phyloP scores from a whole-genome alignment of 2,329 filamentous ascomycete species.

The Xylaria sp. region DNA sequence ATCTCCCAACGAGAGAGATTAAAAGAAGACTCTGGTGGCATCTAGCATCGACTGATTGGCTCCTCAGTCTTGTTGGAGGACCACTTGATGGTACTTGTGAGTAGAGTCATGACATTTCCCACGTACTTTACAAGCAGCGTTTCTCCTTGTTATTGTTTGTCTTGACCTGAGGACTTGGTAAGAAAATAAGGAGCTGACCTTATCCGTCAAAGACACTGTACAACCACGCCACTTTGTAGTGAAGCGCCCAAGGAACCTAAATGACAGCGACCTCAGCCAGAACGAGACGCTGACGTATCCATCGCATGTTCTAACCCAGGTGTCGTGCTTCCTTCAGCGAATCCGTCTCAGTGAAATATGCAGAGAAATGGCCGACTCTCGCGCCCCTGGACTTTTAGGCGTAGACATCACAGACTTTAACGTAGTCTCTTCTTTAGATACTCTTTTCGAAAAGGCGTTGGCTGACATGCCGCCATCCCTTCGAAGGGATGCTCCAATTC shows the following conservation, averaged over 20 bases:
- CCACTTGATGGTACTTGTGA: slow-evolving; percentile 36
- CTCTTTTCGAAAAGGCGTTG: slow-evolving; percentile 40
- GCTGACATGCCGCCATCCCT: slow-evolving; percentile 39
- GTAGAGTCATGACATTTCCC: not conserved
- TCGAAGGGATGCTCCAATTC: slow-evolving; percentile 29
- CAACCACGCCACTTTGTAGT: slow-evolving; percentile 55
- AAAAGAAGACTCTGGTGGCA: slow-evolving; percentile 59
- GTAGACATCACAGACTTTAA: slow-evolving; percentile 48
- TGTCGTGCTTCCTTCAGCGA: slow-evolving; percentile 54
- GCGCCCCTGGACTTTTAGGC: slow-evolving; percentile 30
- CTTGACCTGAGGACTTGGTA: not conserved
- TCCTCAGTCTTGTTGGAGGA: slow-evolving; percentile 41
- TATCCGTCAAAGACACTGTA: slow-evolving; percentile 52
- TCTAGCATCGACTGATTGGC: slow-evolving; percentile 54
- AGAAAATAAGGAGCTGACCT: slow-evolving; percentile 39
- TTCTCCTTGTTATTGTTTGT: not conserved
- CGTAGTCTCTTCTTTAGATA: slow-evolving; percentile 50
- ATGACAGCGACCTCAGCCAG: slow-evolving; percentile 51
- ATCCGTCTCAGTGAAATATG: slow-evolving; percentile 52
- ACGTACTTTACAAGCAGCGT: not conserved
- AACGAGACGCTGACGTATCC: slow-evolving; percentile 48
- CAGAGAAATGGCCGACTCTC: slow-evolving; percentile 51
- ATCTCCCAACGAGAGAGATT: slow-evolving; percentile 49
- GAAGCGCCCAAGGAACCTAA: slow-evolving; percentile 52
- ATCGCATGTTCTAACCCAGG: slow-evolving; percentile 47